Evolutionary conservation across 495 filamentous ascomycete species (phyloP).

Genomic region (Penicillium desertorum): DNA sequence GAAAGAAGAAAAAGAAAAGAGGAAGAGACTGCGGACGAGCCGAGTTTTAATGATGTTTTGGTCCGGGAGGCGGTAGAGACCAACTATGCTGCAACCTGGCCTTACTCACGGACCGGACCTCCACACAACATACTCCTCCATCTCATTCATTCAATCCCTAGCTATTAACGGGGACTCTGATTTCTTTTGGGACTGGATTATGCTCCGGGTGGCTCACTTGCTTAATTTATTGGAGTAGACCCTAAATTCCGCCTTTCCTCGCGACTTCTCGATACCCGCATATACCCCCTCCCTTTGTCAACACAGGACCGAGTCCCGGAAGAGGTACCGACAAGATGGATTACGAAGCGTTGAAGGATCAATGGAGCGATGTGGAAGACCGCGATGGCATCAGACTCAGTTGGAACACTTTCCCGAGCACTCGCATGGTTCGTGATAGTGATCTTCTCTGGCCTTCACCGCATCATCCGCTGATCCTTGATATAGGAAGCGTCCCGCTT

Average conservation of each 20-base stretch:
- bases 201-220: constrained; percentile 32
- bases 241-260: constrained; percentile 12
- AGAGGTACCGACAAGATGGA: constrained; percentile 57
- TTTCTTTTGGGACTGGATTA: constrained; percentile 33
- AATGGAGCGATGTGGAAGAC: constrained; percentile 97
- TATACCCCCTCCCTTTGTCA: constrained; percentile 30
- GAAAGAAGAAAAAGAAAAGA: constrained; percentile 43
- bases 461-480: constrained; percentile 28
- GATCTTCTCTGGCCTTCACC: constrained; percentile 5
- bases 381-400: constrained; percentile 94
- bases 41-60: constrained; percentile 41
- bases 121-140: constrained; percentile 41
- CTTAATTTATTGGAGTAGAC: constrained; percentile 24
- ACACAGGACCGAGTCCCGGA: constrained; percentile 31
- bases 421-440: constrained; percentile 74
- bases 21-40: constrained; percentile 13
- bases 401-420: constrained; percentile 99
- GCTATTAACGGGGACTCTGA: constrained; percentile 24
- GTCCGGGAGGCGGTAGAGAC: constrained; percentile 37
- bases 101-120: constrained; percentile 36
- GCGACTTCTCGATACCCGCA: constrained; percentile 20
- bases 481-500: constrained; percentile 89
- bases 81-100: constrained; percentile 52
- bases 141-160: constrained; percentile 19
- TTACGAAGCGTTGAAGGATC: constrained; percentile 84